A percentile compares a stretch with the other conserved stretches of the same genome.
Conservation (phyloP, 2,329 filamentous ascomycete genomes). For the Calonectria pseudoturangicola region DNA sequence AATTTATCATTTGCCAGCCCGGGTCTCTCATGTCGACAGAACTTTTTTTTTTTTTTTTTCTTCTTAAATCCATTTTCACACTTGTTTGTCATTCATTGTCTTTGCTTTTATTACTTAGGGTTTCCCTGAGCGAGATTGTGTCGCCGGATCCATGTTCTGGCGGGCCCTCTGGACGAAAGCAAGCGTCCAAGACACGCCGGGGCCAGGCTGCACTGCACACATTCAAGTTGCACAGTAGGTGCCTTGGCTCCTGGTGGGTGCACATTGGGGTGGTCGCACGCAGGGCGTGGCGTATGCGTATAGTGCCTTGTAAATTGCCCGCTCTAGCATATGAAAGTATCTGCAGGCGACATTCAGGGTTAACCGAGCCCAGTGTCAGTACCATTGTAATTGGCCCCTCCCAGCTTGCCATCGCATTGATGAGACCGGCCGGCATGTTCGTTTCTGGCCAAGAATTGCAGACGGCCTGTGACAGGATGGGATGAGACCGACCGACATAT, state of each 20-base stretch:
- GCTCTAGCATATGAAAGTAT: constrained; percentile 33
- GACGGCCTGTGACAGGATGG: constrained; percentile 23
- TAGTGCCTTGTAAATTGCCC: constrained; percentile 40
- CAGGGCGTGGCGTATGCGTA: constrained; percentile 21
- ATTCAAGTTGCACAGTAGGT: constrained; percentile 4
- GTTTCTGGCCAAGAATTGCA: constrained; percentile 26
- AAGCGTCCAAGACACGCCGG: constrained; percentile 10
- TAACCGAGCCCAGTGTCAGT: constrained; percentile 14
- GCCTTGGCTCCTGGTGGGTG: constrained; percentile 30
- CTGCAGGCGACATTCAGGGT: constrained; percentile 23
- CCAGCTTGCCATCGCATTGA: constrained; percentile 36
- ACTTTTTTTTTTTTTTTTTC: constrained; percentile 4
- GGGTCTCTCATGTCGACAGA: constrained; percentile 17
- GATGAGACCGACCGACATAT: constrained; percentile 21
- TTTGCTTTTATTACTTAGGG: constrained; percentile 3
- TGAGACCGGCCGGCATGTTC: constrained; percentile 29
- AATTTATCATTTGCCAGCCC: constrained; percentile 15
- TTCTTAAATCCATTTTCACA: neutral
- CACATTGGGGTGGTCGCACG: constrained; percentile 6
- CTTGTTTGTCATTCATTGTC: neutral
- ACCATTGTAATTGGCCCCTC: constrained; percentile 23
- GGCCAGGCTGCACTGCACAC: neutral
- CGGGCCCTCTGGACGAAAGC: constrained; percentile 7
- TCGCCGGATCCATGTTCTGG: constrained; percentile 25
- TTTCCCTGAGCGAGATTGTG: constrained; percentile 20